phyloP scores from a whole-genome alignment of 257 asterid genomes.

The Solanum tarijense region DNA sequence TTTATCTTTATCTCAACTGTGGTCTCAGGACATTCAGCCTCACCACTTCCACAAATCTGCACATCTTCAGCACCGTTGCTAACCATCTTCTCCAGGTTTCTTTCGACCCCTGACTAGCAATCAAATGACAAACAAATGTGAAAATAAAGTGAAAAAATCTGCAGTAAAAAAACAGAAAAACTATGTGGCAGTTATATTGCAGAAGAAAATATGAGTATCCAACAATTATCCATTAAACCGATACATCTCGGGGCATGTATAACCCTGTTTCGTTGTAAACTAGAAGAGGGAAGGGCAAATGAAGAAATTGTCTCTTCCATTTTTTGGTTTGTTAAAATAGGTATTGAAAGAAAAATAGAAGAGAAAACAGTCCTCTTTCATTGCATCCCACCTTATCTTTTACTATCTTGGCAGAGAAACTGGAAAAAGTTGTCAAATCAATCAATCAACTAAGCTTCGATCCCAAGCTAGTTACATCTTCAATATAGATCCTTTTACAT shows the following conservation, averaged over 20 bases:
- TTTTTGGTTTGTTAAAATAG: not conserved
- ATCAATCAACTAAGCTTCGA: not conserved
- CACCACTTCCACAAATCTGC: slow-evolving; percentile 25
- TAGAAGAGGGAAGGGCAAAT: not conserved
- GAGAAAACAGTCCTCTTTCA: not conserved
- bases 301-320: not conserved
- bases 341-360: not conserved
- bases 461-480: not conserved
- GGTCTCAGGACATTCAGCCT: slow-evolving; percentile 58
- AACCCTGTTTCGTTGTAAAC: not conserved
- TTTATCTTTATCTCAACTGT: slow-evolving; percentile 91
- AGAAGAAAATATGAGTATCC: not conserved
- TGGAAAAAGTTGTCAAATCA: not conserved
- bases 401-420: not conserved
- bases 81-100: slow-evolving; percentile 35
- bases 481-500: not conserved
- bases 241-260: not conserved
- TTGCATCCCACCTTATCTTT: not conserved
- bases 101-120: not conserved
- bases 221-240: not conserved
- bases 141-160: not conserved
- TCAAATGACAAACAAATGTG: not conserved
- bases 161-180: not conserved
- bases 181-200: not conserved
- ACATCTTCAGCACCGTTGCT: slow-evolving; percentile 32